These are phyloP conservation scores for Warburgia ugandensis DNA, from an alignment of 164 flowering plant species.

Conservation along the genomic window DNA sequence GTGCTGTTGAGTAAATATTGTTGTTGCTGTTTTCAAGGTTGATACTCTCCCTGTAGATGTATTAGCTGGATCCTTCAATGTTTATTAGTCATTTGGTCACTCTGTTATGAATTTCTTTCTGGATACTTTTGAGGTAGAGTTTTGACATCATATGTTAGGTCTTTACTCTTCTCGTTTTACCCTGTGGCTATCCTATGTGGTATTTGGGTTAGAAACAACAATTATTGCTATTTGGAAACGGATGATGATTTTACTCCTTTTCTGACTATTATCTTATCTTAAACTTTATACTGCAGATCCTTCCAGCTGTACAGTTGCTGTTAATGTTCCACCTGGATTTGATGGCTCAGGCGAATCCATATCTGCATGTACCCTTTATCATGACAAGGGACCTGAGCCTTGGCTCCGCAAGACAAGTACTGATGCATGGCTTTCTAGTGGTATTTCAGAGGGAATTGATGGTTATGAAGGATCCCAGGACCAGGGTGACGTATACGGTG, in stretches of 20 bases:
- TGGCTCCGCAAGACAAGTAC: conserved; percentile 93
- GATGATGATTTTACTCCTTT: background rate
- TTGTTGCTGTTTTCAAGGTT: too few species aligned
- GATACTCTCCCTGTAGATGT: too few species aligned
- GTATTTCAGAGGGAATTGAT: conserved; percentile 75
- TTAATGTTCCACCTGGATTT: conserved; percentile 49
- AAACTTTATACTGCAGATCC: conserved; percentile 50
- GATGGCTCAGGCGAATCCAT: conserved; percentile 50
- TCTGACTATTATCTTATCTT: background rate
- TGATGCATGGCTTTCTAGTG: conserved; percentile 98
- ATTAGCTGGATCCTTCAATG: too few species aligned
- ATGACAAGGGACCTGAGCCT: conserved; percentile 94
- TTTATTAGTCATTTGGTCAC: too few species aligned
- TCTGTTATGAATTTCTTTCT: too few species aligned
- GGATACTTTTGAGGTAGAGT: too few species aligned
- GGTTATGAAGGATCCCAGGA: conserved; percentile 83
- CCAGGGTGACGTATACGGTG: conserved; percentile 91
- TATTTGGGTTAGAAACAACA: too few species aligned
- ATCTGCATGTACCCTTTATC: conserved; percentile 84
- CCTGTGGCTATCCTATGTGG: too few species aligned
- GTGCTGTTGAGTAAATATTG: too few species aligned
- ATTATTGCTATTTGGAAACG: too few species aligned
- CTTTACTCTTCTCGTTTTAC: too few species aligned
- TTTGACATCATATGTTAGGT: too few species aligned
- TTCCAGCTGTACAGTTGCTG: conserved; percentile 64